These are phyloP conservation scores for Pyrus hybrid DNA, from an alignment of 331 rosid genomes.

Conservation along the genomic window DNA sequence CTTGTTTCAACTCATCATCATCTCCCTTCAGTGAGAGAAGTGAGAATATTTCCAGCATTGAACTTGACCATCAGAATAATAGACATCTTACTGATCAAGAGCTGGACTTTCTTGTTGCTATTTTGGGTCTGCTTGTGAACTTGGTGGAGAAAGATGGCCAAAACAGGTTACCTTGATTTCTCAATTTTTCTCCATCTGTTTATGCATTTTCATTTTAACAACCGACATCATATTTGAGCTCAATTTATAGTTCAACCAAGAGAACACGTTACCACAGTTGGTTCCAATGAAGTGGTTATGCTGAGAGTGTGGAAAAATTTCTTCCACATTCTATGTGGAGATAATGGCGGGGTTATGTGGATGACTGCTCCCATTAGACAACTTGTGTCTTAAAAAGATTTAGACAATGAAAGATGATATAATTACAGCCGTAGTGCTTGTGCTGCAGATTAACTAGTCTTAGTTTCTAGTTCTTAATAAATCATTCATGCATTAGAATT, in stretches of 20 bases:
- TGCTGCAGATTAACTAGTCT: neutral
- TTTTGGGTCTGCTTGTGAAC: slow-evolving; percentile 93
- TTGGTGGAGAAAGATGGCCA: slow-evolving; percentile 85
- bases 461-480: neutral
- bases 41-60: slow-evolving; percentile 26
- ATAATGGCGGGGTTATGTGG: neutral
- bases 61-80: slow-evolving; percentile 34
- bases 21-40: slow-evolving; percentile 35
- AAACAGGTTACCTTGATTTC: slow-evolving; percentile 56
- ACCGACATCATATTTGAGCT: neutral
- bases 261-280: neutral
- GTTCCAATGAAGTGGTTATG: neutral
- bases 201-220: neutral
- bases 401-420: neutral
- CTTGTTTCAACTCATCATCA: slow-evolving; percentile 58
- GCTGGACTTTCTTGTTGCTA: slow-evolving; percentile 93
- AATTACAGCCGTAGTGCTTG: neutral
- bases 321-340: neutral
- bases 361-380: no score
- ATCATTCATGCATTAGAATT: neutral
- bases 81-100: slow-evolving; percentile 72
- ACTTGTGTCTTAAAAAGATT: neutral
- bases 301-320: neutral
- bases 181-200: neutral
- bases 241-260: neutral